These are phyloP conservation scores for Eucalyptus tenuipes DNA, from an alignment of 345 rosid genomes.

Conservation along the genomic window DNA sequence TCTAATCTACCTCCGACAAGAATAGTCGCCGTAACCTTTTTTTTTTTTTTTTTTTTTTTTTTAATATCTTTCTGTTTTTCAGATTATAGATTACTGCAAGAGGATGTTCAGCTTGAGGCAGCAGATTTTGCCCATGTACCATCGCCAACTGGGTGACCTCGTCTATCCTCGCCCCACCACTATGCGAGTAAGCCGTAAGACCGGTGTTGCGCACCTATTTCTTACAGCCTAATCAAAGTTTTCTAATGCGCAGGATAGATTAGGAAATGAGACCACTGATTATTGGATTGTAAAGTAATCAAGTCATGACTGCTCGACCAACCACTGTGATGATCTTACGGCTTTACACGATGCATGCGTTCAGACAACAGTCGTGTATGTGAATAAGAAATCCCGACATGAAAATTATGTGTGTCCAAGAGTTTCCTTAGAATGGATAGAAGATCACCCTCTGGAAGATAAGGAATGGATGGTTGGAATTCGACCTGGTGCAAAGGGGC, in stretches of 20 bases:
- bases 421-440: not conserved
- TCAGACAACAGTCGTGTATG: not conserved
- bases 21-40: not conserved
- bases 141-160: not conserved
- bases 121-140: not conserved
- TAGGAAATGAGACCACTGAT: not conserved
- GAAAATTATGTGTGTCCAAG: not conserved
- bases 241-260: not conserved
- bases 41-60: no score
- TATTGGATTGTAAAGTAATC: not conserved
- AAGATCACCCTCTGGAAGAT: not conserved
- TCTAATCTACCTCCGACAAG: not conserved
- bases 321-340: not conserved
- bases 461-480: not conserved
- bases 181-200: not conserved
- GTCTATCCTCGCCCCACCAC: not conserved
- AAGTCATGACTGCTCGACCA: not conserved
- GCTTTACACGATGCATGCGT: not conserved
- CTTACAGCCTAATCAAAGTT: not conserved
- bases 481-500: not conserved
- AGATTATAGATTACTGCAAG: no score
- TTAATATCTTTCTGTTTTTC: no score
- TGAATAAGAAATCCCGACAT: not conserved
- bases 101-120: not conserved
- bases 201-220: not conserved